These are phyloP conservation scores for Solanum hybrid DNA, from an alignment of 305 asterid species.

Conservation along the genomic window DNA sequence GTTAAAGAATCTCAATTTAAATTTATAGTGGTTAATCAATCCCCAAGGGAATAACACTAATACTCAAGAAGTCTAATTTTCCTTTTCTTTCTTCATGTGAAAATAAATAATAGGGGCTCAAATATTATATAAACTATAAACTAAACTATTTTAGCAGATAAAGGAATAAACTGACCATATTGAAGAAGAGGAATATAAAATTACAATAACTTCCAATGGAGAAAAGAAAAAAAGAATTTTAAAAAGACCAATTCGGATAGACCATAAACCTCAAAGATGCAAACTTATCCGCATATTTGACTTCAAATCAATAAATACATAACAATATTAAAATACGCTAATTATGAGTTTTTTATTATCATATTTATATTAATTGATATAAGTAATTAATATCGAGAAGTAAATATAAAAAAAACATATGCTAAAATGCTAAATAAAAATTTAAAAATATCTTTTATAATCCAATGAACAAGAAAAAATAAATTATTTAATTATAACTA, in stretches of 20 bases:
- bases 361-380: too few species aligned
- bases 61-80: neutral
- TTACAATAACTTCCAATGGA: neutral
- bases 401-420: too few species aligned
- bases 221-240: neutral
- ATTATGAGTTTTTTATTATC: too few species aligned
- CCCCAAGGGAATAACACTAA: neutral
- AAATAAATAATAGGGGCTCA: neutral
- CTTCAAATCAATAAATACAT: too few species aligned
- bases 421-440: too few species aligned
- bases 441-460: too few species aligned
- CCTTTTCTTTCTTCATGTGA: neutral
- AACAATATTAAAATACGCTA: too few species aligned
- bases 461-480: neutral
- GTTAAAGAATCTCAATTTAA: neutral
- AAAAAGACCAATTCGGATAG: neutral
- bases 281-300: too few species aligned
- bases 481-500: neutral
- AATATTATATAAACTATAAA: neutral
- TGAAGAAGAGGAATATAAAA: neutral
- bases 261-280: neutral
- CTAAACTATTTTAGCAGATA: neutral
- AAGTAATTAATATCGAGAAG: neutral
- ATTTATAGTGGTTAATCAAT: neutral
- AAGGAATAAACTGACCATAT: neutral